phyloP scores from a whole-genome alignment of 2,329 filamentous ascomycete species.

The Phaeosphaeriaceae sp. region DNA sequence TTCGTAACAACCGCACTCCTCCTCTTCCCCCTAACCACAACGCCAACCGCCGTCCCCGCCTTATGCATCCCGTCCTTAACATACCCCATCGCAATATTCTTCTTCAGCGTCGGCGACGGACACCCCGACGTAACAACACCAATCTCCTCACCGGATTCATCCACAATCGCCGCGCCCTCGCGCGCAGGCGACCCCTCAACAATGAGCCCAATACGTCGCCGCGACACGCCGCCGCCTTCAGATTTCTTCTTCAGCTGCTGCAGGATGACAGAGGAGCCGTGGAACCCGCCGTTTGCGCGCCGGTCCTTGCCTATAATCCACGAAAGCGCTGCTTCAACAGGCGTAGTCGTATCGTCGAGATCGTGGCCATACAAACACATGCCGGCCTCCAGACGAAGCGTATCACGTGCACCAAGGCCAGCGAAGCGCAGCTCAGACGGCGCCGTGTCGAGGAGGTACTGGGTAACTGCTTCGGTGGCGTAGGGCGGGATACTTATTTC shows the following conservation, averaged over 20 bases:
- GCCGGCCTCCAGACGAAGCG: slow-evolving; percentile 89
- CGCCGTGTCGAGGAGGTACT: slow-evolving; percentile 69
- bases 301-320: slow-evolving; percentile 89
- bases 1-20: slow-evolving; percentile 78
- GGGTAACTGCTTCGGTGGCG: slow-evolving; percentile 69
- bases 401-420: slow-evolving; percentile 89
- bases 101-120: slow-evolving; percentile 82
- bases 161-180: slow-evolving; percentile 82
- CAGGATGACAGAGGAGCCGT: slow-evolving; percentile 80
- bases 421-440: slow-evolving; percentile 76
- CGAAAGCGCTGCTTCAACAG: slow-evolving; percentile 68
- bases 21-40: slow-evolving; percentile 77
- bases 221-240: slow-evolving; percentile 71
- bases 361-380: slow-evolving; percentile 99
- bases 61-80: slow-evolving; percentile 83
- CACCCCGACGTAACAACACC: slow-evolving; percentile 88
- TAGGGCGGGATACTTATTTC: slow-evolving; percentile 84
- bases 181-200: slow-evolving; percentile 87
- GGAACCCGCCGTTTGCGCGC: slow-evolving; percentile 74
- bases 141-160: slow-evolving; percentile 68
- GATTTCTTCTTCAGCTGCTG: slow-evolving; percentile 77
- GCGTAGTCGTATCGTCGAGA: slow-evolving; percentile 78
- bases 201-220: slow-evolving; percentile 80
- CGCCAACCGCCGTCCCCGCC: slow-evolving; percentile 78
- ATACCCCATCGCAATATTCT: slow-evolving; percentile 97